Conservation (phyloP, 2,329 filamentous ascomycete species). For the Ophiosphaerella herpotricha region DNA sequence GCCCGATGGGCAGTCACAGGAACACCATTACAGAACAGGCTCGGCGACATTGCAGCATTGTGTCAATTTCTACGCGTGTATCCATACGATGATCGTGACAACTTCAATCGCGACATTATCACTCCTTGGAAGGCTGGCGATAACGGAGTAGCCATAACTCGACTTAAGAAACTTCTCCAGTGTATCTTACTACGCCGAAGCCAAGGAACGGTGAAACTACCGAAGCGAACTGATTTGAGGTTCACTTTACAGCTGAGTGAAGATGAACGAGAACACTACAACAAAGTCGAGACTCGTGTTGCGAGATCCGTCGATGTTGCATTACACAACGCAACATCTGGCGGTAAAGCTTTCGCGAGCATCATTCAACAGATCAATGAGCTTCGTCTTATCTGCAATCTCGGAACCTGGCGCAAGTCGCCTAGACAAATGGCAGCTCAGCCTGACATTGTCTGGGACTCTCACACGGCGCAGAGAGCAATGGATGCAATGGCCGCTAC, state of each 20-base stretch:
- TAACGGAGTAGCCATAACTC: conserved; percentile 40
- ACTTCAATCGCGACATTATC: conserved; percentile 48
- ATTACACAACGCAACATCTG: conserved; percentile 11
- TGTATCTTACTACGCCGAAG: conserved; percentile 49
- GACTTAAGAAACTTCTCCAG: conserved; percentile 47
- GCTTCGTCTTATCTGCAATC: conserved; percentile 54
- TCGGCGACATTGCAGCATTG: conserved; percentile 11
- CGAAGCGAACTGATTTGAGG: conserved; percentile 39
- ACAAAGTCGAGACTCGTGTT: conserved; percentile 12
- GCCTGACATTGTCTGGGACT: background rate
- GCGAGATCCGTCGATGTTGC: conserved; percentile 30
- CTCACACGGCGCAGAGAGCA: background rate
- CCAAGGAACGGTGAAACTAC: conserved; percentile 47
- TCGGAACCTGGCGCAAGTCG: conserved; percentile 36
- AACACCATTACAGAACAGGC: conserved; percentile 38
- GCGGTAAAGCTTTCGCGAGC: conserved; percentile 41
- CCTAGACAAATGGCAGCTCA: background rate
- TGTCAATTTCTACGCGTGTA: conserved; percentile 12
- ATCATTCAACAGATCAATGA: conserved; percentile 53
- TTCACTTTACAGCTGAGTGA: conserved; percentile 41
- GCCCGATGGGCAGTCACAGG: conserved; percentile 59
- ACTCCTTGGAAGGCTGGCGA: conserved; percentile 46
- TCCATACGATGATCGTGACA: conserved; percentile 27
- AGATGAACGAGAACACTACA: conserved; percentile 45
- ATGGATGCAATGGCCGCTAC: background rate